Percentiles rank a stretch among this genome's conserved stretches.
Conservation (phyloP, 1,139 yeast species). For the Yamadazyma oceani region DNA sequence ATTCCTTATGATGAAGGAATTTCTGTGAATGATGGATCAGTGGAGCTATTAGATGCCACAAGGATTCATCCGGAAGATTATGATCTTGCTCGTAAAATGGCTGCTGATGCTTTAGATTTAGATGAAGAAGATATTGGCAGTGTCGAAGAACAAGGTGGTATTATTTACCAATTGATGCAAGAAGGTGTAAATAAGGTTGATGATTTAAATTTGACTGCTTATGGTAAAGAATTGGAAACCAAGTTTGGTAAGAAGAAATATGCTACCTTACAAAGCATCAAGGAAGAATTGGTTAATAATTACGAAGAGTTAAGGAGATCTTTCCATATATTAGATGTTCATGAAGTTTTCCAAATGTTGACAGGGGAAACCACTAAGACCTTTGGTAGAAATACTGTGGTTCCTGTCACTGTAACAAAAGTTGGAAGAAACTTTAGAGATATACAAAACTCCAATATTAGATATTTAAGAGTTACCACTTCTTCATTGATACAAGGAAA, state of each 20-base stretch:
- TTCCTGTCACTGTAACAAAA: conserved; percentile 70
- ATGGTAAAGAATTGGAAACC: conserved; percentile 86
- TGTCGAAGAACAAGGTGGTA: conserved; percentile 76
- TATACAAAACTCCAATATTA: conserved; percentile 29
- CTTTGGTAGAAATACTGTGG: conserved; percentile 67
- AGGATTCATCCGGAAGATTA: conserved; percentile 98
- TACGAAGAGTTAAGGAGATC: conserved; percentile 81
- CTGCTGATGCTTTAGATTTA: conserved; percentile 94
- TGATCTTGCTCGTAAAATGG: conserved; percentile 93
- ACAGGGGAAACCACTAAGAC: conserved; percentile 82
- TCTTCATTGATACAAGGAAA: conserved; percentile 77
- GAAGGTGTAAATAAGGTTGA: conserved; percentile 86
- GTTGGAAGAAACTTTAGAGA: conserved; percentile 50
- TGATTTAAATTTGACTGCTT: conserved; percentile 85
- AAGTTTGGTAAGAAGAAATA: conserved; percentile 77
- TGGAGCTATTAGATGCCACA: conserved; percentile 88
- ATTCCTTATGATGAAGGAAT: conserved; percentile 67
- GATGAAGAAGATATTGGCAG: conserved; percentile 93
- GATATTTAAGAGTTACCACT: conserved; percentile 59
- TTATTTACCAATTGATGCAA: conserved; percentile 74
- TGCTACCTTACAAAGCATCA: conserved; percentile 82
- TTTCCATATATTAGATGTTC: conserved; percentile 63
- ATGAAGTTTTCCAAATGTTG: conserved; percentile 81
- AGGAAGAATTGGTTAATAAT: conserved; percentile 83
- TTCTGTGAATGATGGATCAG: conserved; percentile 52